These are phyloP conservation scores for Populus tomentosa DNA, from an alignment of 441 rosid genomes.

Conservation along the genomic window DNA sequence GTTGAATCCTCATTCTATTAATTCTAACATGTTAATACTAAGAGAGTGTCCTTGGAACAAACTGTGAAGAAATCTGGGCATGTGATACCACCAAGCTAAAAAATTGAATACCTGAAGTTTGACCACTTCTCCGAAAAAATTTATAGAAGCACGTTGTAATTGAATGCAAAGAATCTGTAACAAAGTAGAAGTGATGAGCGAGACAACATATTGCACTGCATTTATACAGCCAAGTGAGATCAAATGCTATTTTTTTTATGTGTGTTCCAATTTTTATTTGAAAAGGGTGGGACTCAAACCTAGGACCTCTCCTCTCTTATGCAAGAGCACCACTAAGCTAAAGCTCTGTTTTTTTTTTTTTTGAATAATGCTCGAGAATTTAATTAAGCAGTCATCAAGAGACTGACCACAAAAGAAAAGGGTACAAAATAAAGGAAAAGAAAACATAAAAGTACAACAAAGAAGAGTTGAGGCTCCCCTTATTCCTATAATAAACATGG, in stretches of 20 bases:
- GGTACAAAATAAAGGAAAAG: background rate
- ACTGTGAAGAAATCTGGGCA: background rate
- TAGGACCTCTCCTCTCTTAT: background rate
- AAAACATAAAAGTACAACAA: too few relatives aligned
- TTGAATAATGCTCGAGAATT: too few relatives aligned
- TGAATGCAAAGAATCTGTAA: slow-evolving; percentile 88
- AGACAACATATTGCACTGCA: background rate
- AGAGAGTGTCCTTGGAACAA: background rate
- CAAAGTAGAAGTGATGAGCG: slow-evolving; percentile 9
- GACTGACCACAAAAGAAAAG: background rate
- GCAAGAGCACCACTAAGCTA: background rate
- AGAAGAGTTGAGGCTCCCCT: too few relatives aligned
- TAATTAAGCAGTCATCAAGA: too few relatives aligned
- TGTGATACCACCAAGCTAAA: background rate
- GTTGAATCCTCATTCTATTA: slow-evolving; percentile 3
- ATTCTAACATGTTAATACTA: background rate
- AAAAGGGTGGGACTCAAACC: background rate
- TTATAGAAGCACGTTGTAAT: slow-evolving; percentile 61
- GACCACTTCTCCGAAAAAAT: slow-evolving; percentile 54
- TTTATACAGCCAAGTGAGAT: background rate
- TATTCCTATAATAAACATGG: too few relatives aligned
- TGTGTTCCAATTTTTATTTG: background rate
- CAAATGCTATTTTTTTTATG: background rate
- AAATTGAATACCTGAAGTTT: slow-evolving; percentile 59
- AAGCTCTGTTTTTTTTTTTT: background rate